These are phyloP conservation scores for Casaregolazyma suthepensis DNA, from an alignment of 1,139 yeast species.

Conservation along the genomic window DNA sequence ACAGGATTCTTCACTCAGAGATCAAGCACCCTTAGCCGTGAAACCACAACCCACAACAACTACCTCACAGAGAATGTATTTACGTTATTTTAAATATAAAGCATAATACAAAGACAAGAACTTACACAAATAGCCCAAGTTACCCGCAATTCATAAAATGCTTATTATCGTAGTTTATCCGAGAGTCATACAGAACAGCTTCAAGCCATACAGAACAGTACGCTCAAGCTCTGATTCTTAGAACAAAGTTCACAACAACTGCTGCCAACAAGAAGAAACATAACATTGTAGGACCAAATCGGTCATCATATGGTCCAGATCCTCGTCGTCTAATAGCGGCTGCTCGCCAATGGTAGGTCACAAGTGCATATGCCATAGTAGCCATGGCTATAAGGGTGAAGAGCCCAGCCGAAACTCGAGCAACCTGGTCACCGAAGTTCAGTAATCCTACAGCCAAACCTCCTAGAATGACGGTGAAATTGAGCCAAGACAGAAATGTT, in stretches of 20 bases:
- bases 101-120: background rate
- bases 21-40: too few species aligned
- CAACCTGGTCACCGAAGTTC: conserved; percentile 92
- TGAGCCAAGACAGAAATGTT: conserved; percentile 89
- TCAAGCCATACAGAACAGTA: too few species aligned
- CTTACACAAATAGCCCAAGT: too few species aligned
- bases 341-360: conserved; percentile 99
- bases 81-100: background rate
- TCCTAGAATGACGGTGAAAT: conserved; percentile 94
- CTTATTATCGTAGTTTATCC: background rate
- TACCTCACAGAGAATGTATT: background rate
- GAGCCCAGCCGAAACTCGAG: conserved; percentile 87
- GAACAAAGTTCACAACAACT: conserved; percentile 81
- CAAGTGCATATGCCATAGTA: conserved; percentile 91
- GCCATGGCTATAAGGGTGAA: conserved; percentile 93
- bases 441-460: conserved; percentile 93
- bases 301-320: conserved; percentile 95
- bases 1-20: too few species aligned
- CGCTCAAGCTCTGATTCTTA: conserved; percentile 54
- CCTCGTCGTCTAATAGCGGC: conserved; percentile 97
- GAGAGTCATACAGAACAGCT: background rate
- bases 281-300: conserved; percentile 98
- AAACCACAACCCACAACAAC: too few species aligned
- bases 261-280: conserved; percentile 90
- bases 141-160: too few species aligned